Evolutionary conservation across 2,329 filamentous ascomycete species (phyloP), one percentile per base, ranked within the genome.

Genomic region (Mariannaea elegans): DNA sequence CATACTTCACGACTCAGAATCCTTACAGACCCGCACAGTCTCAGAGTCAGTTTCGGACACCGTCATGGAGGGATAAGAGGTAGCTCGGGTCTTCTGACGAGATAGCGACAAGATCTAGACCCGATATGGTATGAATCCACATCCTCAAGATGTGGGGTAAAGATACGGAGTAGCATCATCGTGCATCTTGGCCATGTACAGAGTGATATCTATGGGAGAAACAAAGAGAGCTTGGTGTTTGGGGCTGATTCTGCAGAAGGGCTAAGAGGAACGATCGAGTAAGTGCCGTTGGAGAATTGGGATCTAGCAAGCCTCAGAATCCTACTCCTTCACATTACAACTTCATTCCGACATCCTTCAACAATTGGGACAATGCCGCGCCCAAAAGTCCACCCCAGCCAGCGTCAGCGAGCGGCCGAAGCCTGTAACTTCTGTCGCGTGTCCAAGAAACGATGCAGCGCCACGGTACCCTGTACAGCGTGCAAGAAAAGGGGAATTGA

Each of bases 361-460:
- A 10, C 14, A 16, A 16, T 36, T 27, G 42, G 32, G 6, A 39
- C 36, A 19, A 85, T 85, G 82, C 81, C 82, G 58, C 81, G 83
- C 19, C 81, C 82, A 12, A 83, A 80, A 63, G 81, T 85, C 19
- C 76, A 75, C 16, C 80, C 80, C 2, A 77, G 79, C 46, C 78
- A 83, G 60, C 79, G 83, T 4, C 78, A 80, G 56, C 77, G 82
- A 38, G 80, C 80, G 14, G 77, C 76, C 19, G 79, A 82, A 56
- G 82, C 82, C 7, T 84, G 82, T 63, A 74, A 76, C 45, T 69
- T 77, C 6, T 85, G 82, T 63, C 78, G 81, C 27, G 73, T 76
- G 13, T 78, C 81, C 8, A 84, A 84, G 71, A 84, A 83, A 70
- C 74, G 81, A 62, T 85, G 82, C 66, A 80, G 78, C 55, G 81